Conservation (phyloP, 257 asterid species). For the Eustoma russellianum region DNA sequence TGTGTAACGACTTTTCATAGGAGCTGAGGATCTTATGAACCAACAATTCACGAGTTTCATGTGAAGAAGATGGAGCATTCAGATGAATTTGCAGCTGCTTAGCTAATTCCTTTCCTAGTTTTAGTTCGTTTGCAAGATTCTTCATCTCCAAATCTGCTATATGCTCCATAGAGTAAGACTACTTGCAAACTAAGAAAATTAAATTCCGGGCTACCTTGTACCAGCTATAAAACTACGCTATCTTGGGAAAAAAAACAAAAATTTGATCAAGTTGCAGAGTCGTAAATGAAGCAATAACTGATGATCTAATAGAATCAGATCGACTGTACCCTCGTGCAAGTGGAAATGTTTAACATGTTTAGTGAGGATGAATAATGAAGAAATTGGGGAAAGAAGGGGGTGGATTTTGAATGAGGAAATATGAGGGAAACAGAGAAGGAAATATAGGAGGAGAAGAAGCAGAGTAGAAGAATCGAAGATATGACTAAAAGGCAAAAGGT, state of each 20-base stretch:
- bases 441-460: conserved; percentile 3
- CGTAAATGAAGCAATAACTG: too few species aligned
- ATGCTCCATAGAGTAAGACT: conserved; percentile 29
- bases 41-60: conserved; percentile 30
- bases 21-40: conserved; percentile 41
- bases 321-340: too few species aligned
- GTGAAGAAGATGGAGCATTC: conserved; percentile 30
- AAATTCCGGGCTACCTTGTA: too few species aligned
- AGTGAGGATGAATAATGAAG: too few species aligned
- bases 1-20: conserved; percentile 42
- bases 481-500: conserved; percentile 1
- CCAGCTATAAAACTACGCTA: too few species aligned
- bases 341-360: too few species aligned
- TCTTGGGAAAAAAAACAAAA: too few species aligned
- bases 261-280: too few species aligned
- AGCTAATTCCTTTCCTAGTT: conserved; percentile 50
- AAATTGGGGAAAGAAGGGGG: too few species aligned
- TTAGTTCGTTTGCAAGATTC: conserved; percentile 33
- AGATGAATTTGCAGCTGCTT: conserved; percentile 52
- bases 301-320: too few species aligned
- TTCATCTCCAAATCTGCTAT: conserved; percentile 20
- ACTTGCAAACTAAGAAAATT: too few species aligned
- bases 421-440: conserved; percentile 17
- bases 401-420: conserved; percentile 6
- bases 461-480: too few species aligned